Percentiles rank a stretch among this genome's conserved stretches.
These are phyloP conservation scores for Sclerotinia nivalis DNA, from an alignment of 2,329 filamentous ascomycete genomes.

Conservation along the genomic window DNA sequence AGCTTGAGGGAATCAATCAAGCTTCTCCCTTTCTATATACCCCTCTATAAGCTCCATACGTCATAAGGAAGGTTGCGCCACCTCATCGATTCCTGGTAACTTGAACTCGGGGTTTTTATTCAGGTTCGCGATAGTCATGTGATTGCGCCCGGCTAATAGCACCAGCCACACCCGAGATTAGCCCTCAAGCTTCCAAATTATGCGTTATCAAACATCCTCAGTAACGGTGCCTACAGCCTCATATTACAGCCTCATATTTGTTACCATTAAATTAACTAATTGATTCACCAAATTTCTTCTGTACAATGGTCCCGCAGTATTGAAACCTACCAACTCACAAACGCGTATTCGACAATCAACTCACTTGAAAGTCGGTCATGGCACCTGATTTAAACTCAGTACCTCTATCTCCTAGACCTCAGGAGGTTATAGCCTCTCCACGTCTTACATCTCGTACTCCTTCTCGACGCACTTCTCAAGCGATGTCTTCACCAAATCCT, in stretches of 20 bases:
- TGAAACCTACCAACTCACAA: slow-evolving; percentile 11
- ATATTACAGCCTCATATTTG: background rate
- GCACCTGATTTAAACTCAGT: slow-evolving; percentile 43
- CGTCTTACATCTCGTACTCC: slow-evolving; percentile 34
- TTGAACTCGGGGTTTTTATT: background rate
- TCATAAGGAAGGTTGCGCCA: slow-evolving; percentile 8
- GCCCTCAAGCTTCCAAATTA: slow-evolving; percentile 3
- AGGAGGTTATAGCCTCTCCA: slow-evolving; percentile 32
- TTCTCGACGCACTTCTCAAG: slow-evolving; percentile 38
- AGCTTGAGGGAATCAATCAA: background rate
- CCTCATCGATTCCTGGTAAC: background rate
- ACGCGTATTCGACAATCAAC: background rate
- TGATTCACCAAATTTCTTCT: background rate
- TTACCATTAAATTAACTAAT: background rate
- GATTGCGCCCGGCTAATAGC: background rate
- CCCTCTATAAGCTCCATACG: slow-evolving; percentile 14
- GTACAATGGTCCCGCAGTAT: slow-evolving; percentile 10
- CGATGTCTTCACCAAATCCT: slow-evolving; percentile 45
- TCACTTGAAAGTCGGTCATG: slow-evolving; percentile 30
- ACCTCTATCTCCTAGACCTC: slow-evolving; percentile 38
- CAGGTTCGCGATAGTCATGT: background rate
- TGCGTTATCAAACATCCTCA: slow-evolving; percentile 3
- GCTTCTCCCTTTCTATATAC: slow-evolving; percentile 14
- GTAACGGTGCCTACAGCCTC: background rate
- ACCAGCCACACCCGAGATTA: background rate